These are phyloP conservation scores for Zizania palustris DNA, from an alignment of 202 grass and related monocot genomes.

Conservation along the genomic window DNA sequence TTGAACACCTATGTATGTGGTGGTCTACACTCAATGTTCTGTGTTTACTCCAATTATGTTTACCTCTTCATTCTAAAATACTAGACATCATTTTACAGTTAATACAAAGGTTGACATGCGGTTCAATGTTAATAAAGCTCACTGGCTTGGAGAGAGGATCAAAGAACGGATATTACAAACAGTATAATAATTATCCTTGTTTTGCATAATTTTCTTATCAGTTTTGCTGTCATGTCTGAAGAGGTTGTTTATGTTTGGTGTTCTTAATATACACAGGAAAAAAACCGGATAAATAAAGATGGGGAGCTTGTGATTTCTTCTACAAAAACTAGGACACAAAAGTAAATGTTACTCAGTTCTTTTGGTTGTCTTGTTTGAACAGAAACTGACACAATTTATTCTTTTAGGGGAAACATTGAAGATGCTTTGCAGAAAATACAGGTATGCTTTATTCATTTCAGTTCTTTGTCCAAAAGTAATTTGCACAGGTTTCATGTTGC, in stretches of 20 bases:
- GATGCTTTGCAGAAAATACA: slow-evolving; percentile 96
- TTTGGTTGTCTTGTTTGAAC: slow-evolving; percentile 33
- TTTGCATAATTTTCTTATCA: neutral
- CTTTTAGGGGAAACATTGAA: slow-evolving; percentile 81
- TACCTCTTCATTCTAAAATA: slow-evolving; percentile 26
- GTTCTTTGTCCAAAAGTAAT: slow-evolving; percentile 29
- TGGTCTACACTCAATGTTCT: neutral
- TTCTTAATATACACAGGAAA: slow-evolving; percentile 61
- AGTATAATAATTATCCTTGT: slow-evolving; percentile 45
- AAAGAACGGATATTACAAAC: slow-evolving; percentile 81
- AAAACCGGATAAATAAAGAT: slow-evolving; percentile 91
- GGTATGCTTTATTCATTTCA: slow-evolving; percentile 44
- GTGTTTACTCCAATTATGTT: neutral
- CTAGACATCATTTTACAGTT: slow-evolving; percentile 50
- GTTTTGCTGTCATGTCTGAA: neutral
- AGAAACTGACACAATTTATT: slow-evolving; percentile 37
- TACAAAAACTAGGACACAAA: slow-evolving; percentile 92
- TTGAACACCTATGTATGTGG: neutral
- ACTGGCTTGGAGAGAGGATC: slow-evolving; percentile 93
- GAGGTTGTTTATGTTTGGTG: slow-evolving; percentile 34
- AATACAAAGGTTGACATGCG: slow-evolving; percentile 99
- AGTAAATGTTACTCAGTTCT: slow-evolving; percentile 54
- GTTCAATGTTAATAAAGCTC: slow-evolving; percentile 86
- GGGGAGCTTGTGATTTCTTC: slow-evolving; percentile 96
- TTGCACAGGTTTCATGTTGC: neutral